Base-by-base conservation (phyloP, 1,284 basidiomycete species). In the Ganoderma multipileum region DNA sequence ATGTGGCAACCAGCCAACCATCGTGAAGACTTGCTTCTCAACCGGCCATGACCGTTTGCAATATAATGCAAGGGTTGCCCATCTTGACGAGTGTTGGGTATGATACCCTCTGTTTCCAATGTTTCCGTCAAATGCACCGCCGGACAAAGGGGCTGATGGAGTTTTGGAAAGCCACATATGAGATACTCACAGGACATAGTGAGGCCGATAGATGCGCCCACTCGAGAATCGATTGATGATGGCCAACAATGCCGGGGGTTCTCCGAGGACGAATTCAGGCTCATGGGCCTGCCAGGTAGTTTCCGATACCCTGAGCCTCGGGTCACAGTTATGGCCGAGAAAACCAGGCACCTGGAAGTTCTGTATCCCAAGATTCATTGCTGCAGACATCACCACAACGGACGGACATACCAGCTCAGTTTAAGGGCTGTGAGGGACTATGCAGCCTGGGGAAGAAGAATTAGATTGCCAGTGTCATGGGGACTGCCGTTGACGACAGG, bases 171-270 rank as follows among this genome's bases (percentile, higher is more conserved):
- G n/a, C 44, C 20, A 23, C 20, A 47, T 47, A 47, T 23, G 20
- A 47, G 20, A 47, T 47, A 47, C 44, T 47, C 44, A n/a, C 42
- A n/a, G 44, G 8, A n/a, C 44, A 47, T 23, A 47, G 20, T 23
- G n/a, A 9, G 44, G 44, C 54, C 18, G 54, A 55, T 12, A 30
- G 54, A 55, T 55, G 54, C 54, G 54, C 54, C 54, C 54, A 55
- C 26, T 55, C 2, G 26, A 47, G 44, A 47, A n/a, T 9, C 23
- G 44, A 47, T 47, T 20, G 44, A 1, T 47, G 44, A 47, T 47
- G 44, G n/a, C 20, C 44, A 4, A 47, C 44, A n/a, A 20, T n/a
- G 44, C 7, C 9, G 44, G 44, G 23, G 23, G 44, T 1, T 47
- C 44, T 47, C 44, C 44, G 44, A 8, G 9, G 44, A 47, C 44